Evolutionary conservation across 2,329 filamentous ascomycete genomes (phyloP).

Genomic region (Periconia sp.): DNA sequence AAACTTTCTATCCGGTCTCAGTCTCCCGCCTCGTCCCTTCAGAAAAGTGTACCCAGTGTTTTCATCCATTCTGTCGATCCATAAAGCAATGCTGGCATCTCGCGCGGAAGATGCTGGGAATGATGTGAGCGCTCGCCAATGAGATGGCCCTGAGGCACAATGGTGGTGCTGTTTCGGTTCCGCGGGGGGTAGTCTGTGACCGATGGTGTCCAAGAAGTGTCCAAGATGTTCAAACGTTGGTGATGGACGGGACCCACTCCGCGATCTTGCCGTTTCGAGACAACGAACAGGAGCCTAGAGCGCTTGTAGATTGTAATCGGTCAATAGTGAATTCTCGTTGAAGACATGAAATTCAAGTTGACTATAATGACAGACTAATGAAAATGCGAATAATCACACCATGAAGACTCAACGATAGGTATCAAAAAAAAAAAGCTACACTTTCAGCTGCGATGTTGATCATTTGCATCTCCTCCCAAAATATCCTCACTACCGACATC

Average conservation of each 20-base stretch:
- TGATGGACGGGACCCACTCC: conserved; percentile 7
- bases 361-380: no score
- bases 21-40: conserved; percentile 7
- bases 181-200: conserved; percentile 29
- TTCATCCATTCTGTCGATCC: neutral
- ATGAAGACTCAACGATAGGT: no score
- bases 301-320: no score
- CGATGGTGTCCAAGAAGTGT: conserved; percentile 15
- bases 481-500: neutral
- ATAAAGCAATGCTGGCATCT: neutral
- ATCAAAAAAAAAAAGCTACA: no score
- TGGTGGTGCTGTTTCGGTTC: conserved; percentile 24
- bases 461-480: no score
- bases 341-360: no score
- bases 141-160: conserved; percentile 18
- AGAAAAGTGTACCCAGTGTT: conserved; percentile 16
- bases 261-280: neutral
- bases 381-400: no score
- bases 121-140: conserved; percentile 16
- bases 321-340: no score
- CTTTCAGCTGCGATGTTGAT: no score
- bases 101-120: neutral
- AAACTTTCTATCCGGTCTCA: conserved; percentile 18
- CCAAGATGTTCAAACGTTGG: conserved; percentile 25
- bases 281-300: neutral